Evolutionary conservation across 2,329 filamentous ascomycete genomes (phyloP), one percentile per base, ranked within the genome.

Genomic region (Clarireedia homoeocarpa): DNA sequence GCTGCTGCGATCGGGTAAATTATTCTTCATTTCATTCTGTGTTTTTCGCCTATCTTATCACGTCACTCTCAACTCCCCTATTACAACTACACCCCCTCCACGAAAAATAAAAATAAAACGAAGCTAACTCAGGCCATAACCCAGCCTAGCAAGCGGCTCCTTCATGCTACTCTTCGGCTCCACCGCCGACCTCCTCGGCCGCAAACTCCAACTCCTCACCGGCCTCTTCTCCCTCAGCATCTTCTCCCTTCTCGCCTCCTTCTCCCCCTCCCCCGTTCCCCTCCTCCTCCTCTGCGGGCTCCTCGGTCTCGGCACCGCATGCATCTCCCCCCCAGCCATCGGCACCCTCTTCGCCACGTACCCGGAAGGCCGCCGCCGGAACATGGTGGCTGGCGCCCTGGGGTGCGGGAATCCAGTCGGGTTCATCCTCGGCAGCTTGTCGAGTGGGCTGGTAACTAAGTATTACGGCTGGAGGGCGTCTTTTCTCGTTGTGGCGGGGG

Each of bases 141-240:
- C n/a, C 55, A 80, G 78, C 14, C 74, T 88, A 15, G 80, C 79
- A 1, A 80, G 80, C 38, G 84, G 84, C 6, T 77, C 84, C 0
- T 82, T 88, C 62, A 75, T 88, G 59, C 75, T 88, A 7, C 79
- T 83, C 62, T 84, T 88, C 58, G 84, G 83, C 40, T 81, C 80
- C 61, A 71, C 86, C 6, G 82, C 84, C 2, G 84, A 88, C 65
- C 72, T 86, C 46, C 81, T 87, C 48, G 84, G 83, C n/a, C 76
- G 83, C 36, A 83, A 82, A 61, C 62, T 71, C 0, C 74, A 86
- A 66, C 83, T 86, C 63, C 75, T 86, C 17, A 69, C 71, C 9
- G 83, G 82, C 47, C 77, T 86, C 72, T 75, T 75, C 15, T 73
- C 80, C 20, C 85, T 85, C 65, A 75, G 78, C 3, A 68, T 81